Base-by-base conservation (phyloP, 2,329 filamentous ascomycete species). In the Cadophora luteo-olivacea region DNA sequence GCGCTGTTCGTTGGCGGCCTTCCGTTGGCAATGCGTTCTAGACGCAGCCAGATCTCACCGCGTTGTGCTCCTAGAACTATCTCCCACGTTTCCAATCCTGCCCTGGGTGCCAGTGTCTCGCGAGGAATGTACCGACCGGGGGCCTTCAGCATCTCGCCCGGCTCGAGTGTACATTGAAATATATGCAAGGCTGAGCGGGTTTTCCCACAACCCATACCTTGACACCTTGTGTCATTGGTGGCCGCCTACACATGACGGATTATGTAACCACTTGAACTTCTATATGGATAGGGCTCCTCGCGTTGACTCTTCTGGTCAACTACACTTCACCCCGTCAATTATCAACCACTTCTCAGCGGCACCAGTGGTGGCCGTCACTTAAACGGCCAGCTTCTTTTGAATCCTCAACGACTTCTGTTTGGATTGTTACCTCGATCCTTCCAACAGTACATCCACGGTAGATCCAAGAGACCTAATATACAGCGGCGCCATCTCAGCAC, bases 361-460 rank as follows among this genome's bases (percentile, higher is more conserved):
- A 54, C 51, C 51, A 54, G 51, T 54, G 51, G 51, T 29, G 51
- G 51, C 51, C 51, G 51, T 29, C 51, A 54, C 51, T 29, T 22
- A 9, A 54, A 54, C 51, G 51, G 51, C 51, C 51, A 54, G 14
- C 24, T 19, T 16, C 11, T 29, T 4, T 29, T 24, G 5, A 29
- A 54, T 54, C 24, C 51, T 54, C 3, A 54, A 54, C 14, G 29
- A 25, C 11, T 54, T 54, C 16, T 54, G 51, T 6, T 4, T 4
- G 24, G 3, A 5, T 54, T 54, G 51, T 54, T 54, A 54, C 16
- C 24, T 29, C 8, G 12, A 29, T 24, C 14, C 51, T 16, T 16
- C 22, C 11, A 29, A 29, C 24, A 29, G 6, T 11, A 29, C 51
- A 8, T 24, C 24, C 4, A 54, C 51, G 11, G 12, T 54, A 54